Percentiles rank a stretch among this genome's conserved stretches.
Evolutionary conservation across 192 early-diverging fungal species (phyloP).

Genomic region (Coemansia sp.): DNA sequence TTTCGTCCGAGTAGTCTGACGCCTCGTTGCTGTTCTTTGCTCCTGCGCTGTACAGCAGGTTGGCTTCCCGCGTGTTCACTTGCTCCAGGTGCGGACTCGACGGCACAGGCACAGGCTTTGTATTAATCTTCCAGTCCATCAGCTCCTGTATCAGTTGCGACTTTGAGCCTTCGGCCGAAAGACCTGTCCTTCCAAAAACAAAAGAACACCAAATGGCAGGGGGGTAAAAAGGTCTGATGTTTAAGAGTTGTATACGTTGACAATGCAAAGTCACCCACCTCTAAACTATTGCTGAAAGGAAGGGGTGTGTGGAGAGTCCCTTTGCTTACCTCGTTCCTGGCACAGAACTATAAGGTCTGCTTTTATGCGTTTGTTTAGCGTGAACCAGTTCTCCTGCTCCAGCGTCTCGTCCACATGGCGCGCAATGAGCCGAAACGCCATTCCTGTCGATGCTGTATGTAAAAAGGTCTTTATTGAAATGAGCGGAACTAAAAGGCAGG

Average conservation of each 20-base stretch:
- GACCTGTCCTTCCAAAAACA: slow-evolving; percentile 33
- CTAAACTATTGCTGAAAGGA: neutral
- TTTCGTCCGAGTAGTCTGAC: slow-evolving; percentile 60
- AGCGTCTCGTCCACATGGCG: slow-evolving; percentile 61
- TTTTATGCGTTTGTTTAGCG: slow-evolving; percentile 63
- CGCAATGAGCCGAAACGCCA: slow-evolving; percentile 58
- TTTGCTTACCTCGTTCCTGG: slow-evolving; percentile 64
- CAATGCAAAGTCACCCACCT: neutral
- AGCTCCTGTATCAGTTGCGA: slow-evolving; percentile 58
- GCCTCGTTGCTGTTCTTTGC: slow-evolving; percentile 49
- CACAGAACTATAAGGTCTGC: slow-evolving; percentile 72
- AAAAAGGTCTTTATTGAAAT: neutral
- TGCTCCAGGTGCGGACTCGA: slow-evolving; percentile 64
- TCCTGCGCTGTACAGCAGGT: slow-evolving; percentile 45
- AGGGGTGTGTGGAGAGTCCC: neutral
- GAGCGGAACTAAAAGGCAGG: neutral
- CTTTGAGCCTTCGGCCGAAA: slow-evolving; percentile 67
- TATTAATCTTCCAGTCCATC: slow-evolving; percentile 66
- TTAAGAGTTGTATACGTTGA: slow-evolving; percentile 8
- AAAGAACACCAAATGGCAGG: neutral
- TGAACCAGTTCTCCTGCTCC: slow-evolving; percentile 58
- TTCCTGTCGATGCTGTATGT: neutral
- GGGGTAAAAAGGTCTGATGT: too few relatives aligned
- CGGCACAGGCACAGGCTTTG: slow-evolving; percentile 66
- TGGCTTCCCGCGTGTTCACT: slow-evolving; percentile 48